Base-by-base conservation (phyloP, 257 asterid species). In the Solanum neorickii region DNA sequence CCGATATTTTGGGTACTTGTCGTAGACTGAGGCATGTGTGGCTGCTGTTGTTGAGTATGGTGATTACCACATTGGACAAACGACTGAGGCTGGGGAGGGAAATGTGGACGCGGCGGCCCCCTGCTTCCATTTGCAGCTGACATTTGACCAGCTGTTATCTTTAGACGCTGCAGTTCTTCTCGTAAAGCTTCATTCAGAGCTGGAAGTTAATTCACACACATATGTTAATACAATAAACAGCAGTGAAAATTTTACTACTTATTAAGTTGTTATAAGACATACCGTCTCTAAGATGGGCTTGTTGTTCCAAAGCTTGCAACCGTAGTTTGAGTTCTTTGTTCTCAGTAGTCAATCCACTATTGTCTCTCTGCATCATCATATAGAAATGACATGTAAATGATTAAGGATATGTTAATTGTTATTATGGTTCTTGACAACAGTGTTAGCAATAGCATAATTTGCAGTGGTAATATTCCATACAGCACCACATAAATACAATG, bases 261-360 rank as follows among this genome's bases (percentile, higher is more conserved):
- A 25, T 29, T 7, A 82, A 29, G 85, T 31, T 29, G 49, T 18
- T 82, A 29, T 16, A 82, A 21, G 69, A 12, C 90, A 27, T 95
- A 96, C 98, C 99, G 82, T 96, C 99, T 91, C 97, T 91, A 86
- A 96, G 99, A 90, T 94, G 98, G 35, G 99, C 98, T 93, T 94
- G 94, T 87, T 96, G 95, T 89, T 95, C 99, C 92, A 96, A 82
- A 68, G 99, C 96, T 88, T 96, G 94, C 88, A 96, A 86, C 86
- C 95, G 96, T 87, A 95, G 89, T 89, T 93, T 94, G 87, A 96
- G 98, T 89, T 96, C 98, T 91, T 94, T 96, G 96, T 96, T 96
- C 93, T 96, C 98, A 75, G 87, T 21, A 68, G 98, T 94, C 92
- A 95, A 89, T 14, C 94, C 98, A 75, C 87, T 83, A 23, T 98